Percentiles rank a stretch among this genome's conserved stretches.
phyloP scores from a whole-genome alignment of 306 rosid species.

The Quillaja saponaria region DNA sequence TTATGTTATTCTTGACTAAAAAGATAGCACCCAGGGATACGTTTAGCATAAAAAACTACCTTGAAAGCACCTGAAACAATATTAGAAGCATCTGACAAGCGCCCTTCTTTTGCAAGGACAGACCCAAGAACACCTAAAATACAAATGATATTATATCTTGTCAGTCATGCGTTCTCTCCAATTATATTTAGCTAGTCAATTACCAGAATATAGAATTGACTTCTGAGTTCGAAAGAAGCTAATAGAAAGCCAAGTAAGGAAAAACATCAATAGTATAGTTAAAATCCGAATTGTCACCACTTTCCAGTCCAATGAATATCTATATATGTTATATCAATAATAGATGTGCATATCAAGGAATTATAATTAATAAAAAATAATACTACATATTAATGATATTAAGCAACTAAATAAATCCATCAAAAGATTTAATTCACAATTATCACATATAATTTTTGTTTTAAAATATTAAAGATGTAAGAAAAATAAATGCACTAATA shows the following conservation, averaged over 20 bases:
- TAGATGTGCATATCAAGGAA: too few species aligned
- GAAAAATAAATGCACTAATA: too few species aligned
- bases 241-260: neutral
- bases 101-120: slow-evolving; percentile 79
- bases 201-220: neutral
- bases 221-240: neutral
- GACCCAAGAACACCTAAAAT: slow-evolving; percentile 81
- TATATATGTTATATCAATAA: too few species aligned
- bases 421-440: too few species aligned
- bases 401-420: too few species aligned
- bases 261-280: neutral
- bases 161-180: slow-evolving; percentile 16
- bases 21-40: neutral
- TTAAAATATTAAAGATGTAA: too few species aligned
- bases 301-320: neutral
- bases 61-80: slow-evolving; percentile 73
- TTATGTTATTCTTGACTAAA: neutral
- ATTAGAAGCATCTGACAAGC: slow-evolving; percentile 57
- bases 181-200: neutral
- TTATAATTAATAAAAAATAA: too few species aligned
- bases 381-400: too few species aligned
- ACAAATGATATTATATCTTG: slow-evolving; percentile 6
- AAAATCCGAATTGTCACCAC: neutral
- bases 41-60: slow-evolving; percentile 46
- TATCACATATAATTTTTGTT: too few species aligned